Base-by-base conservation (phyloP, 352 stramenopile species). In the Albugo candida region DNA sequence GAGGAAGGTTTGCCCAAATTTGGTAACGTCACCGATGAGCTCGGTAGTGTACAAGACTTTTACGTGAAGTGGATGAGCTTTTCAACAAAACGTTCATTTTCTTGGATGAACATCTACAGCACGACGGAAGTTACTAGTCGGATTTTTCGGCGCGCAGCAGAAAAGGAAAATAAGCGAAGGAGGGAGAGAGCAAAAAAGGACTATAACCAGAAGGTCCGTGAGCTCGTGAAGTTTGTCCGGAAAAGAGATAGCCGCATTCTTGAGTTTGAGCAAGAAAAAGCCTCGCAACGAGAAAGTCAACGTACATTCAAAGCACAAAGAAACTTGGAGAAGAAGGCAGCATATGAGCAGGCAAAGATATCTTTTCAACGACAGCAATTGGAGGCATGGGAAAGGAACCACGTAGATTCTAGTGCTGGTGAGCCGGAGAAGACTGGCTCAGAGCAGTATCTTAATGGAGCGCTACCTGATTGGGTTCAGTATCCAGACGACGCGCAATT, bases 121-220 rank as follows among this genome's bases (percentile, higher is more conserved):
- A 83, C 75, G 41, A 77, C 68, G 24, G 75, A 92, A 45, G 78
- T 71, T 13, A 71, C 78, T 31, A 92, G 63, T 19, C 69, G 78
- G 18, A 54, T 82, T 46, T 70, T 92, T 38, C 62, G 78, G 16
- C 69, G 78, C 34, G 70, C 74, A 2, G 88, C 87, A 76, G 78
- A 92, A 48, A 92, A 92, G 53, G 78, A 88, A 49, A 92, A 92
- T 57, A 83, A 83, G 45, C 87, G 88, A 58, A 55, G 83, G n/a
- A 73, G 78, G 10, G 75, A 92, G 44, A 56, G 60, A 16, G 78
- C 68, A 12, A 80, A 75, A 45, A 85, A 84, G 43, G 68, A 64
- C 14, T 92, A 84, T 53, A 85, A 61, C 12, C 64, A 59, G 19
- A 67, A 88, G 48, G 78, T 92, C 21, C 71, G 78, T 5, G 69